A percentile compares a stretch with the other conserved stretches of the same genome.
phyloP scores from a whole-genome alignment of 1,284 basidiomycete genomes.

The Marasmius sp. region DNA sequence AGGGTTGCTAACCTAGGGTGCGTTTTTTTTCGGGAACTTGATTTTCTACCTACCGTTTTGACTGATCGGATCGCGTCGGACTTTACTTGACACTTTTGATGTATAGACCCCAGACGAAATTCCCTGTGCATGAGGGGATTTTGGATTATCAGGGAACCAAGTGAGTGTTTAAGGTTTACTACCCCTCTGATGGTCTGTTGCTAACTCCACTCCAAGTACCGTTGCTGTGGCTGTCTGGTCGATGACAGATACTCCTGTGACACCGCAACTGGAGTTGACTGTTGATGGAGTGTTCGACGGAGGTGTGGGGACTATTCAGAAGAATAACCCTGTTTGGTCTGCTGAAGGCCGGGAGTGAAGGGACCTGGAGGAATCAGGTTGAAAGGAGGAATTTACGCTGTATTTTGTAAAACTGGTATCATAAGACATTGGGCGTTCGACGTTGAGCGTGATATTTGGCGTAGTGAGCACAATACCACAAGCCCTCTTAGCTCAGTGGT shows the following conservation, averaged over 20 bases:
- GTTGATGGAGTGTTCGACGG: slow-evolving; percentile 63
- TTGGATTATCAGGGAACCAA: slow-evolving; percentile 69
- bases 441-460: too few relatives aligned
- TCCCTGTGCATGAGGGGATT: slow-evolving; percentile 78
- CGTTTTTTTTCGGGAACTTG: slow-evolving; percentile 16
- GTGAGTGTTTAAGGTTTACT: slow-evolving; percentile 37
- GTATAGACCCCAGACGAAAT: slow-evolving; percentile 67
- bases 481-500: background rate
- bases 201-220: slow-evolving; percentile 44
- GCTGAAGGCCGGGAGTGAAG: slow-evolving; percentile 30
- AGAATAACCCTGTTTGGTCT: slow-evolving; percentile 64
- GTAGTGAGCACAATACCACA: background rate
- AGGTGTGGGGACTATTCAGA: slow-evolving; percentile 55
- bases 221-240: slow-evolving; percentile 72
- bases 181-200: slow-evolving; percentile 1
- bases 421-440: too few relatives aligned
- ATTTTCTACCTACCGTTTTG: background rate
- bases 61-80: background rate
- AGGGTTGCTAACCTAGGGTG: slow-evolving; percentile 70
- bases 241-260: slow-evolving; percentile 41
- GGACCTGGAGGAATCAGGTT: too few relatives aligned
- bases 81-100: slow-evolving; percentile 6
- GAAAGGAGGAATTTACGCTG: background rate
- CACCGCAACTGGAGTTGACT: slow-evolving; percentile 53
- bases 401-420: background rate